Percentiles rank a stretch among this genome's conserved stretches.
Conservation (phyloP, 2,329 filamentous ascomycete species). For the Cryphonectria naterciae region DNA sequence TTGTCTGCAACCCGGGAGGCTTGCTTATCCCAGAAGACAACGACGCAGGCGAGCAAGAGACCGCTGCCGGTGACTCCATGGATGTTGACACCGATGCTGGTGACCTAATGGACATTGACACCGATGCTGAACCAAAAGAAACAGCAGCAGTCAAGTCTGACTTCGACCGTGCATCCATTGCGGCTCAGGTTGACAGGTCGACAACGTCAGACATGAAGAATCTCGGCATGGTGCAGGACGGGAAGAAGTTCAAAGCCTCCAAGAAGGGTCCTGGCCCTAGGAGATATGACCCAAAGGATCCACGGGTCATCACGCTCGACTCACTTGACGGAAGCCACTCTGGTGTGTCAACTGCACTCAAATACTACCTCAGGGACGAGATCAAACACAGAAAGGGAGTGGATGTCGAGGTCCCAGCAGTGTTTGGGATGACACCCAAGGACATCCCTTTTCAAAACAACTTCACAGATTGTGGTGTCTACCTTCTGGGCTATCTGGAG, state of each 20-base stretch:
- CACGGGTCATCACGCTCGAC: constrained; percentile 84
- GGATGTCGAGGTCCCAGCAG: constrained; percentile 42
- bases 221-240: background rate
- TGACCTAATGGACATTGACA: background rate
- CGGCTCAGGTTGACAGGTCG: constrained; percentile 13
- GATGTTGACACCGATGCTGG: constrained; percentile 10
- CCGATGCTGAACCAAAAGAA: constrained; percentile 15
- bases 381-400: constrained; percentile 62
- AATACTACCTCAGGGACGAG: constrained; percentile 77
- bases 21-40: constrained; percentile 46
- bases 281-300: constrained; percentile 56
- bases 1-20: constrained; percentile 85
- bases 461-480: constrained; percentile 87
- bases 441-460: constrained; percentile 81
- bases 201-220: background rate
- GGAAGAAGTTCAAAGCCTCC: constrained; percentile 31
- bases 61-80: background rate
- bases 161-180: constrained; percentile 16
- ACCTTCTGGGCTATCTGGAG: constrained; percentile 80
- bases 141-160: constrained; percentile 22
- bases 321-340: constrained; percentile 73
- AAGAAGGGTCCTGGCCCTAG: constrained; percentile 39
- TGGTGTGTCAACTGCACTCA: constrained; percentile 68
- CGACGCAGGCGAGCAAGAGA: background rate
- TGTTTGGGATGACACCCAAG: constrained; percentile 67